Evolutionary conservation across 805 yeast genomes (phyloP).

Genomic region (Wickerhamomyces kurtzmanii): DNA sequence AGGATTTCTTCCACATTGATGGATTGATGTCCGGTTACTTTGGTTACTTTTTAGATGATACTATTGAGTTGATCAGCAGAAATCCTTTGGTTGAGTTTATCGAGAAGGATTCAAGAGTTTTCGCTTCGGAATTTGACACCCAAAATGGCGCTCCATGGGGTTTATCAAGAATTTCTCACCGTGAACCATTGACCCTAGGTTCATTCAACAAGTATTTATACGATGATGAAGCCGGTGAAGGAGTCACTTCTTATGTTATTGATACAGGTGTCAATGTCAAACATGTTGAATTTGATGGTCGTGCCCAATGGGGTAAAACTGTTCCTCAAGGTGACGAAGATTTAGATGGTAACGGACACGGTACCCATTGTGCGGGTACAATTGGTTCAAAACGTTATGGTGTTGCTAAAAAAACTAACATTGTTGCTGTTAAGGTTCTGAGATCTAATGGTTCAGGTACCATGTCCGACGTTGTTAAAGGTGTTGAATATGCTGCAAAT

Average conservation of each 20-base stretch:
- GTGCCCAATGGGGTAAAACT: slow-evolving; percentile 84
- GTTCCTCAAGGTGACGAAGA: slow-evolving; percentile 64
- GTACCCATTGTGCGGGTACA: slow-evolving; percentile 96
- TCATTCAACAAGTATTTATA: slow-evolving; percentile 66
- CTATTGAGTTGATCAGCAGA: slow-evolving; percentile 63
- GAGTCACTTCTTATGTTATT: slow-evolving; percentile 78
- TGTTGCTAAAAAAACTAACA: slow-evolving; percentile 70
- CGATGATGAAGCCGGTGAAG: slow-evolving; percentile 68
- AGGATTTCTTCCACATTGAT: slow-evolving; percentile 52
- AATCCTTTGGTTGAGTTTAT: slow-evolving; percentile 58
- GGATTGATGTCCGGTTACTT: slow-evolving; percentile 65
- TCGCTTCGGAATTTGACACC: slow-evolving; percentile 49
- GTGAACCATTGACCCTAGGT: slow-evolving; percentile 57
- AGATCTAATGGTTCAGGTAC: slow-evolving; percentile 77
- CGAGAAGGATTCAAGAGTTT: slow-evolving; percentile 68
- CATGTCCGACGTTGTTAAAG: slow-evolving; percentile 77
- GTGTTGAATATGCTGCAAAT: slow-evolving; percentile 77
- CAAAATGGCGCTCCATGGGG: slow-evolving; percentile 95
- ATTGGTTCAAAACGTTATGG: slow-evolving; percentile 76
- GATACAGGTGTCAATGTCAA: slow-evolving; percentile 80
- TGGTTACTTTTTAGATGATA: slow-evolving; percentile 71
- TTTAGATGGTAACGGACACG: slow-evolving; percentile 85
- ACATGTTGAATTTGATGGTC: slow-evolving; percentile 73
- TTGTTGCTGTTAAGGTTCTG: slow-evolving; percentile 79
- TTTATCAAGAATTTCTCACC: slow-evolving; percentile 80